A percentile compares a stretch with the other conserved stretches of the same genome.
phyloP scores from a whole-genome alignment of 2,329 filamentous ascomycete species.

The Diaporthe vexans region DNA sequence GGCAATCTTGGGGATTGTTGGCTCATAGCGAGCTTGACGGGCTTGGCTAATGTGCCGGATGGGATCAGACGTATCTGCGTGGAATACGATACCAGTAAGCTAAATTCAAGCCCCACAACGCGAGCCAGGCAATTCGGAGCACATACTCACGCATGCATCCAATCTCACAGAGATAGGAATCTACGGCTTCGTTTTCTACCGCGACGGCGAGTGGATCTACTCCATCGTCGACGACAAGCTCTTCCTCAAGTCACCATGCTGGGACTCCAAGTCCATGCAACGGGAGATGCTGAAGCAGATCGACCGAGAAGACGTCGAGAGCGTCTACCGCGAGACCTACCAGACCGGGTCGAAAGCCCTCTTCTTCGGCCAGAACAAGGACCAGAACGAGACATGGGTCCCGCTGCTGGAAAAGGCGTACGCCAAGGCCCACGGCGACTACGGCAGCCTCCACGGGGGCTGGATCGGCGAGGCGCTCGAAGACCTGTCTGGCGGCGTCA shows the following conservation, averaged over 20 bases:
- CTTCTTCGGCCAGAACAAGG: conserved; percentile 82
- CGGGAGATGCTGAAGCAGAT: conserved; percentile 81
- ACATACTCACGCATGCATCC: neutral
- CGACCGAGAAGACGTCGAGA: conserved; percentile 77
- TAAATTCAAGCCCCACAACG: conserved; percentile 50
- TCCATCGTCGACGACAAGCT: conserved; percentile 94
- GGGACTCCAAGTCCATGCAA: conserved; percentile 83
- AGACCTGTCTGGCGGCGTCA: conserved; percentile 75
- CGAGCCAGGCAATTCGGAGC: conserved; percentile 46
- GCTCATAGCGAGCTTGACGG: conserved; percentile 84
- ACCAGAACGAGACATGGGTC: conserved; percentile 85
- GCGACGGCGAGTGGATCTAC: conserved; percentile 92
- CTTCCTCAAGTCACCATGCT: conserved; percentile 85
- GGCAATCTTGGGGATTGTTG: conserved; percentile 86
- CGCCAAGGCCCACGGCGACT: conserved; percentile 86
- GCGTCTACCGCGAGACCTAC: conserved; percentile 75
- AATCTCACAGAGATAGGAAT: conserved; percentile 75
- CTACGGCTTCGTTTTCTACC: conserved; percentile 90
- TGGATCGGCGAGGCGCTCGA: conserved; percentile 73
- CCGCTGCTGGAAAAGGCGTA: conserved; percentile 85
- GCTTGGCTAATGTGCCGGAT: conserved; percentile 79
- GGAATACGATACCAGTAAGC: conserved; percentile 72
- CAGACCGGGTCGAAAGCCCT: conserved; percentile 82
- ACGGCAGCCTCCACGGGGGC: conserved; percentile 79
- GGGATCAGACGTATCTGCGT: conserved; percentile 82